Evolutionary conservation across 2,329 filamentous ascomycete genomes (phyloP).

Genomic region (Monilinia vaccinii-corymbosi): DNA sequence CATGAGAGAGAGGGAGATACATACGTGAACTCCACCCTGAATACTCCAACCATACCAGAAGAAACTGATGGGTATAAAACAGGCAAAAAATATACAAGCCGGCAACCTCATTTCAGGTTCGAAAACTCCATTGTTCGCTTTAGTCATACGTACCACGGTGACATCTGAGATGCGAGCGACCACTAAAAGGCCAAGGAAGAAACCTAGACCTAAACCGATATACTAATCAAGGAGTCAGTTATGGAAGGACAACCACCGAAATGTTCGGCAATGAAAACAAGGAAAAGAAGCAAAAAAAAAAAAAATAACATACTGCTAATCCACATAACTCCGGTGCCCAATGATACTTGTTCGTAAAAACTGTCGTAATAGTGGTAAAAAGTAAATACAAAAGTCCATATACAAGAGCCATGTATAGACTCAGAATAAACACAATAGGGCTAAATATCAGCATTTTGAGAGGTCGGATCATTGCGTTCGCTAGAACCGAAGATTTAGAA

Average conservation of each 20-base stretch:
- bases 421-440: slow-evolving; percentile 35
- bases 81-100: slow-evolving; percentile 37
- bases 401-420: slow-evolving; percentile 41
- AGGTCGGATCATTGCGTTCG: slow-evolving; percentile 40
- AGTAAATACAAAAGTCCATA: slow-evolving; percentile 48
- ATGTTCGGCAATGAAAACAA: background rate
- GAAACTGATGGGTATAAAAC: slow-evolving; percentile 37
- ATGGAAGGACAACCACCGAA: background rate
- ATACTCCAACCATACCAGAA: slow-evolving; percentile 45
- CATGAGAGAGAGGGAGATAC: slow-evolving; percentile 13
- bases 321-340: slow-evolving; percentile 36
- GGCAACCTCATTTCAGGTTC: slow-evolving; percentile 30
- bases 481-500: slow-evolving; percentile 25
- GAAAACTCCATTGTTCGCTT: slow-evolving; percentile 32
- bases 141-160: slow-evolving; percentile 38
- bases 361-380: slow-evolving; percentile 36
- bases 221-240: slow-evolving; percentile 24
- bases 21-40: slow-evolving; percentile 30
- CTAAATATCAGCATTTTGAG: slow-evolving; percentile 35
- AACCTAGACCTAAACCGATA: slow-evolving; percentile 36
- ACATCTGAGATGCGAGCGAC: slow-evolving; percentile 38
- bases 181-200: slow-evolving; percentile 32
- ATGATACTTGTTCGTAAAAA: slow-evolving; percentile 38
- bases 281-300: background rate
- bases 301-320: slow-evolving; percentile 25